These are phyloP conservation scores for Trichosporon asahii DNA, from an alignment of 1,284 basidiomycete species.

Conservation along the genomic window DNA sequence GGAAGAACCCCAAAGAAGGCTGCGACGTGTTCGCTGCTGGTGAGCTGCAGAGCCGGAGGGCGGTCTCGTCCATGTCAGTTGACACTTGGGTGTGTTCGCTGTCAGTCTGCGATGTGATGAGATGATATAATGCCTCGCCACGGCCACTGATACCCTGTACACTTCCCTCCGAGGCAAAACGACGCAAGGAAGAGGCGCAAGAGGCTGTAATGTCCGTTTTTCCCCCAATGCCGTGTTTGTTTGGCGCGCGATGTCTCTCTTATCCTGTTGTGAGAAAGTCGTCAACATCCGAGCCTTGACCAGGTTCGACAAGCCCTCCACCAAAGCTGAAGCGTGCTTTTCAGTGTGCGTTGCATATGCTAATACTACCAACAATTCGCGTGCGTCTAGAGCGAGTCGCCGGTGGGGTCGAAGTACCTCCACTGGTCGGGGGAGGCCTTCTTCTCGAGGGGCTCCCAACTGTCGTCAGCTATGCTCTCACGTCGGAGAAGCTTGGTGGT, in stretches of 20 bases:
- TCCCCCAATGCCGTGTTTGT: not conserved
- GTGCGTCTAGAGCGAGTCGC: slow-evolving; percentile 25
- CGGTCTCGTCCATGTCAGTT: too few relatives aligned
- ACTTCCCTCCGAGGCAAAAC: not conserved
- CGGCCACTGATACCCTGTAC: too few relatives aligned
- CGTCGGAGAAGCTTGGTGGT: not conserved
- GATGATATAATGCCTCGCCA: too few relatives aligned
- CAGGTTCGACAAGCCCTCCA: not conserved
- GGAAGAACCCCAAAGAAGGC: too few relatives aligned
- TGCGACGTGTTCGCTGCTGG: too few relatives aligned
- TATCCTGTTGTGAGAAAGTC: not conserved
- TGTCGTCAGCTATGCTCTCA: slow-evolving; percentile 31
- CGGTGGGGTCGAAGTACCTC: slow-evolving; percentile 48
- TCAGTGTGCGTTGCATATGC: slow-evolving; percentile 10
- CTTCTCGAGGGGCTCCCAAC: slow-evolving; percentile 46
- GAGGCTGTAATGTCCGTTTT: not conserved
- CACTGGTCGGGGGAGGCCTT: slow-evolving; percentile 43
- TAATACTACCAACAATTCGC: not conserved
- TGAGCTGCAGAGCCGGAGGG: too few relatives aligned
- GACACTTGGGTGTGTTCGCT: too few relatives aligned
- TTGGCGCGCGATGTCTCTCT: not conserved
- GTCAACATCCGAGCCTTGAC: not conserved
- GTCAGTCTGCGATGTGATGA: too few relatives aligned
- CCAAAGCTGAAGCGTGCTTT: not conserved
- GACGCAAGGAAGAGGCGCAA: not conserved